These are phyloP conservation scores for Heritiera fomes DNA, from an alignment of 345 rosid genomes.

Conservation along the genomic window DNA sequence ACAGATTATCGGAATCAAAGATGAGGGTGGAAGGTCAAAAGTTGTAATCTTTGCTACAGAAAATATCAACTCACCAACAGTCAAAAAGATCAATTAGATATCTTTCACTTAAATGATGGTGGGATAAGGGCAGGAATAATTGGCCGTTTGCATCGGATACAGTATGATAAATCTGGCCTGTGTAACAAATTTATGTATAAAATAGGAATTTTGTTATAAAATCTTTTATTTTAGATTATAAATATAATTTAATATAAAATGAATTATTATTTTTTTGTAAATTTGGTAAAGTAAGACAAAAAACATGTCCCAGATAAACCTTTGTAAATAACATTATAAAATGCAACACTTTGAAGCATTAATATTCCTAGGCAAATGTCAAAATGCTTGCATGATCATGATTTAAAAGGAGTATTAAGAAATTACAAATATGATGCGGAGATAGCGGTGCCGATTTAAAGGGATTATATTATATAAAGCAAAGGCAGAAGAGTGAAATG, in stretches of 20 bases:
- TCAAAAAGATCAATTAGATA: not conserved
- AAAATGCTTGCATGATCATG: not conserved
- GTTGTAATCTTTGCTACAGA: not conserved
- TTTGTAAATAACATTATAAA: not conserved
- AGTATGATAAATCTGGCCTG: no score
- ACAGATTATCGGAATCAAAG: not conserved
- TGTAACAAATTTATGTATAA: not conserved
- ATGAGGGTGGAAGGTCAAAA: not conserved
- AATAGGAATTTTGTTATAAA: no score
- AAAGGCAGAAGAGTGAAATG: not conserved
- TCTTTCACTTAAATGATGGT: not conserved
- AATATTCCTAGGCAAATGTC: constrained; percentile 13
- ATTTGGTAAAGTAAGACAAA: no score
- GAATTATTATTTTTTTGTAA: no score
- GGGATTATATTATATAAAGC: not conserved
- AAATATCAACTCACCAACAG: not conserved
- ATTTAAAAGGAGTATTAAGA: not conserved
- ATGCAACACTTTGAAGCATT: not conserved
- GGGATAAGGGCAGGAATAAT: not conserved
- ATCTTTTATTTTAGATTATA: no score
- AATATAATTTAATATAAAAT: no score
- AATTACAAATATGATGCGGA: not conserved
- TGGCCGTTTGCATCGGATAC: no score
- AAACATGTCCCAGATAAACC: no score
- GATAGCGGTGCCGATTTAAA: constrained; percentile 9